phyloP scores from a whole-genome alignment of 176 grass and related monocot genomes.

The Phragmites australis region DNA sequence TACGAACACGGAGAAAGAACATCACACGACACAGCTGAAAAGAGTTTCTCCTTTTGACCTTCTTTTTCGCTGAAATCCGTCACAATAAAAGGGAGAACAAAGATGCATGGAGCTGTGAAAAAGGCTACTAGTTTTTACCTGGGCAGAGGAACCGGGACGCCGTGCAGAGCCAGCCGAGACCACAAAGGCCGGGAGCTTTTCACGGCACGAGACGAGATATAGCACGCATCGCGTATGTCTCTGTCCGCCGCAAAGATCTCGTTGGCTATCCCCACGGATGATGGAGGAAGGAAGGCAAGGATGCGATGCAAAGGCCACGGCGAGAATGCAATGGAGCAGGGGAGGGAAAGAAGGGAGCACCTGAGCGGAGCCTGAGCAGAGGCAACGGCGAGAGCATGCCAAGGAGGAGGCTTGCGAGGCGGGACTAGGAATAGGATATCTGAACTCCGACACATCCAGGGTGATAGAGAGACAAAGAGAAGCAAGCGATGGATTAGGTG shows the following conservation, averaged over 20 bases:
- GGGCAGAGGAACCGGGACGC: neutral
- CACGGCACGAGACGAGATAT: slow-evolving; percentile 17
- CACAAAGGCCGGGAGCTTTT: slow-evolving; percentile 22
- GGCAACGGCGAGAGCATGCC: neutral
- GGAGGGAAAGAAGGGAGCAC: slow-evolving; percentile 15
- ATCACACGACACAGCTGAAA: slow-evolving; percentile 19
- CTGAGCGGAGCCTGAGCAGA: neutral
- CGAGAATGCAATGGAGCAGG: slow-evolving; percentile 18
- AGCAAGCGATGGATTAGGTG: slow-evolving; percentile 45
- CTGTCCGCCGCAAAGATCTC: slow-evolving; percentile 20
- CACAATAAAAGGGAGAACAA: neutral
- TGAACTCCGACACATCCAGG: slow-evolving; percentile 34
- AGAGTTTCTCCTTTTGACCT: neutral
- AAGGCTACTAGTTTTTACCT: slow-evolving; percentile 24
- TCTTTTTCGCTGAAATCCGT: neutral
- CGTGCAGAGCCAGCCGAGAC: neutral
- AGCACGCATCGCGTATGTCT: neutral
- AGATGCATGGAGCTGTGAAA: slow-evolving; percentile 12
- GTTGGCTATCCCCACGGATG: slow-evolving; percentile 11
- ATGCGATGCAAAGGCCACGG: slow-evolving; percentile 33
- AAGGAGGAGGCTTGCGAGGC: slow-evolving; percentile 53
- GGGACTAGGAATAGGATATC: slow-evolving; percentile 57
- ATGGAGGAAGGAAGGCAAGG: slow-evolving; percentile 25
- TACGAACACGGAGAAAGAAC: neutral
- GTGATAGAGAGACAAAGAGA: neutral